These are phyloP conservation scores for Catenaria anguillulae DNA, from an alignment of 371 early-diverging fungal species.

Conservation along the genomic window DNA sequence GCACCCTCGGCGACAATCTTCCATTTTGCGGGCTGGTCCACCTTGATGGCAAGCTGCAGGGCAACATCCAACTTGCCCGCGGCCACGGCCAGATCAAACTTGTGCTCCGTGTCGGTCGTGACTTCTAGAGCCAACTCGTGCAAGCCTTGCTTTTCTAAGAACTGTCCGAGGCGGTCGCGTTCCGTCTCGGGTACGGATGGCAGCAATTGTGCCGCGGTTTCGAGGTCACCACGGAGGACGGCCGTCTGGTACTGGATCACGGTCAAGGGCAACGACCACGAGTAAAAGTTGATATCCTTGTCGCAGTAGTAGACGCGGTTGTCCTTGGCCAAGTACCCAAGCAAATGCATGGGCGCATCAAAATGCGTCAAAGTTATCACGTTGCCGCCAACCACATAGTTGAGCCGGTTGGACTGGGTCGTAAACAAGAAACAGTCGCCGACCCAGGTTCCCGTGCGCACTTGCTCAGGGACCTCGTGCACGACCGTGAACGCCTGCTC, in stretches of 20 bases:
- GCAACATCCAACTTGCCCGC: conserved; percentile 71
- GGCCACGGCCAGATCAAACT: conserved; percentile 84
- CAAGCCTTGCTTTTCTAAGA: conserved; percentile 70
- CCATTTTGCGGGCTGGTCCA: conserved; percentile 77
- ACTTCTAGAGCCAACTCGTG: conserved; percentile 69
- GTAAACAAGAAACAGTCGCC: conserved; percentile 97
- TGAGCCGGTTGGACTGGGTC: conserved; percentile 60
- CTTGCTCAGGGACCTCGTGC: conserved; percentile 75
- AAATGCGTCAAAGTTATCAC: conserved; percentile 86
- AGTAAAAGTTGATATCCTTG: conserved; percentile 76
- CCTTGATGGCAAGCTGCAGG: conserved; percentile 62
- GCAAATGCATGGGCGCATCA: conserved; percentile 70
- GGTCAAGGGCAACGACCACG: conserved; percentile 77
- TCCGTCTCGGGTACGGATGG: conserved; percentile 75
- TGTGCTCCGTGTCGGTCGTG: conserved; percentile 83
- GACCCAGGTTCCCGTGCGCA: conserved; percentile 89
- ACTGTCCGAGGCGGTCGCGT: conserved; percentile 77
- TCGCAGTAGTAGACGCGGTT: conserved; percentile 87
- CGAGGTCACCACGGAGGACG: conserved; percentile 78
- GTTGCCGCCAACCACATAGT: conserved; percentile 86
- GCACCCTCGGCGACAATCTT: conserved; percentile 81
- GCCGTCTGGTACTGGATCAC: conserved; percentile 95
- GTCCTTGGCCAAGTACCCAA: conserved; percentile 87
- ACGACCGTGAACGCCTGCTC: conserved; percentile 91
- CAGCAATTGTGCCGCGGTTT: conserved; percentile 55